Evolutionary conservation across 371 early-diverging fungal genomes (phyloP), one percentile per base, ranked within the genome.

Genomic region (Entomophthora muscae): DNA sequence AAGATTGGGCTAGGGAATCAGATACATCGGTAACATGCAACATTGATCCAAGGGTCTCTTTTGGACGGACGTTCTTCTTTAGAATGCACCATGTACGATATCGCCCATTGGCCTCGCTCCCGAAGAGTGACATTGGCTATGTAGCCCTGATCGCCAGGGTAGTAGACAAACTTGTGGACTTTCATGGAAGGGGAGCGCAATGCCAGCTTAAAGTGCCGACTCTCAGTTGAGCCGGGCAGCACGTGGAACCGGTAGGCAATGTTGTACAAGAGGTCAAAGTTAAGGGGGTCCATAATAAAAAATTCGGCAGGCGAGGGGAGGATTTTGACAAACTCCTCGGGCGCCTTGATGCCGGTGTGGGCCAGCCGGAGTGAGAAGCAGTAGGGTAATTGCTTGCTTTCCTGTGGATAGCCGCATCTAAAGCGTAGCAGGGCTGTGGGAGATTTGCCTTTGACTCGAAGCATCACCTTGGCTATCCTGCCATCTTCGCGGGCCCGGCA

Each of bases 31-130:
- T 61, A 61, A 51, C 61, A 61, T 3, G 61, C 61, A 2, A 61
- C 30, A 24, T 61, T 61, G 42, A 61, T 30, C 61, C 61, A 61
- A 5, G 61, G 61, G 31, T 61, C 61, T 32, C 42, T 32, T 23
- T 32, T 58, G 31, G 28, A 13, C 17, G 59, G 10, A 12, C 33
- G 31, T 21, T n/a, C 61, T 32, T 51, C n/a, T 7, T 17, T 13
- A 21, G 31, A 22, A 1, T 17, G 22, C 21, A n/a, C 21, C 21
- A 61, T 12, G 42, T 61, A 61, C 7, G 28, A 23, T 23, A 61
- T 61, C 17, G 61, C 61, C 61, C 61, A 61, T 23, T 61, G 61
- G 28, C 61, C 61, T 21, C 61, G 12, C 42, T 61, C 61, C 61
- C 61, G 31, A 13, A 61, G 42, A 21, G 61, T 61, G 23, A 61